Percentiles rank a stretch among this genome's conserved stretches.
These are phyloP conservation scores for Sporothrix curviconia DNA, from an alignment of 2,329 filamentous ascomycete genomes.

Conservation along the genomic window DNA sequence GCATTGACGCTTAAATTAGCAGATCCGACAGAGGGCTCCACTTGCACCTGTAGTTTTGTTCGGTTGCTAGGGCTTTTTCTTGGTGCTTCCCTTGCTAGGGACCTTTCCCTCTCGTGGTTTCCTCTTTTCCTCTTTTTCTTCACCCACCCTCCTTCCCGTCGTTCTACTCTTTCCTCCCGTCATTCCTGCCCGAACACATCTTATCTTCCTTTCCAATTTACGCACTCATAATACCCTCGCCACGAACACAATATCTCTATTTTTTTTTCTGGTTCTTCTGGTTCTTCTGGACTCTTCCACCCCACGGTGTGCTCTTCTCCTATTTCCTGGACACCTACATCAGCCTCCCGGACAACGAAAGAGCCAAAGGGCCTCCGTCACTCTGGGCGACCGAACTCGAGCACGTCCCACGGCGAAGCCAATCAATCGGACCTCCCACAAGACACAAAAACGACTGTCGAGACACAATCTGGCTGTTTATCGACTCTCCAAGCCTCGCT, in stretches of 20 bases:
- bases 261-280: background rate
- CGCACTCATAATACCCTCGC: background rate
- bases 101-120: conserved; percentile 6
- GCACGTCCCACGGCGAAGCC: background rate
- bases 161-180: background rate
- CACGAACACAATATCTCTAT: background rate
- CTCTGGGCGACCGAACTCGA: conserved; percentile 8
- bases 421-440: background rate
- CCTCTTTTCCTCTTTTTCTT: background rate
- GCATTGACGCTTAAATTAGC: conserved; percentile 13
- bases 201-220: background rate
- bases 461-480: background rate
- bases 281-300: background rate
- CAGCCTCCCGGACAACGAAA: background rate
- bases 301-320: background rate
- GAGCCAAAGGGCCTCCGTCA: conserved; percentile 2
- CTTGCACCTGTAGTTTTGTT: background rate
- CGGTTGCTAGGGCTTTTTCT: conserved; percentile 13
- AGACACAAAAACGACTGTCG: background rate
- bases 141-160: conserved; percentile 4
- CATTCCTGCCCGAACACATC: conserved; percentile 1
- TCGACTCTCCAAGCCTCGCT: background rate
- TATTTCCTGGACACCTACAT: conserved; percentile 10
- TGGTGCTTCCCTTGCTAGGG: background rate
- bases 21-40: conserved; percentile 1